Conservation (phyloP, 768 basidiomycete genomes). For the Udeniomyces megalosporus region DNA sequence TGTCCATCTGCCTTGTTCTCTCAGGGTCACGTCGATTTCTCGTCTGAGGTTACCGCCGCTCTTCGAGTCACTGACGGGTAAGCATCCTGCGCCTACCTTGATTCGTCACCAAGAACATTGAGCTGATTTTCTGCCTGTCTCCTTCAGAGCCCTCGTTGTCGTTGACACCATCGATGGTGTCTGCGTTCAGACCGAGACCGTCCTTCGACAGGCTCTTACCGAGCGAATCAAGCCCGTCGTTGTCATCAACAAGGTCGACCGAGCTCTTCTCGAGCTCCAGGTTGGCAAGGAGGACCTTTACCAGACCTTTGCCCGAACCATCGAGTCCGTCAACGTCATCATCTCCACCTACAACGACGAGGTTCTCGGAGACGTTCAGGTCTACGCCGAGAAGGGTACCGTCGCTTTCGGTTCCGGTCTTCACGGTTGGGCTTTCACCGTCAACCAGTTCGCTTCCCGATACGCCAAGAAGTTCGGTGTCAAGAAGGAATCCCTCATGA, state of each 20-base stretch:
- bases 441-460: constrained; percentile 84
- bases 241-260: constrained; percentile 99
- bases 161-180: constrained; percentile 99
- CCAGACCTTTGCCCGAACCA: constrained; percentile 93
- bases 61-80: constrained; percentile 90
- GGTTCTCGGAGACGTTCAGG: constrained; percentile 93
- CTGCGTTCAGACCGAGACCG: constrained; percentile 99
- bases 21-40: constrained; percentile 99
- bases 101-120: no score
- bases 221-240: constrained; percentile 99
- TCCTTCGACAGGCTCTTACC: constrained; percentile 85
- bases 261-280: constrained; percentile 95
- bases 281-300: constrained; percentile 91
- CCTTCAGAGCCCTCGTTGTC: constrained; percentile 82
- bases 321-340: constrained; percentile 96
- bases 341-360: constrained; percentile 90
- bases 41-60: constrained; percentile 97
- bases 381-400: constrained; percentile 95
- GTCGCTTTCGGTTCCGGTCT: constrained; percentile 98
- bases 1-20: constrained; percentile 35
- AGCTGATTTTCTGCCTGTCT: not conserved
- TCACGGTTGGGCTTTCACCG: constrained; percentile 98
- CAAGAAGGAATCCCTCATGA: constrained; percentile 96
- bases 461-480: constrained; percentile 99
- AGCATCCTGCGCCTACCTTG: constrained; percentile 13